Percentiles rank a stretch among this genome's conserved stretches.
Conservation (phyloP, 1,284 basidiomycete species). For the Phlebopus sp. region DNA sequence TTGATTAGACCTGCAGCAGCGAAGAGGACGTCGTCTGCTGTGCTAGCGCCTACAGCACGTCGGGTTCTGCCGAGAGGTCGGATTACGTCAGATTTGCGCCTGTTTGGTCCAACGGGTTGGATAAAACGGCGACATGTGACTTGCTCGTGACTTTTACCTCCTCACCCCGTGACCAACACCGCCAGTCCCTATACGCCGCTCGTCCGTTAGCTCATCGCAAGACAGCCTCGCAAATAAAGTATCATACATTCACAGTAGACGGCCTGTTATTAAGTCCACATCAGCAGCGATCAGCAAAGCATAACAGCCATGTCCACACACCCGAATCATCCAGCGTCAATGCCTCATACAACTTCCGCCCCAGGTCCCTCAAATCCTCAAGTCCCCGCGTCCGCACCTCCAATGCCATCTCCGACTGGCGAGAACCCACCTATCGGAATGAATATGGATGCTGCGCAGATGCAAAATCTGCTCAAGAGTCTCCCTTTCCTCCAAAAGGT, state of each 20-base stretch:
- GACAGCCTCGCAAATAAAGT: conserved; percentile 10
- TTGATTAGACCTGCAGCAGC: too few species aligned
- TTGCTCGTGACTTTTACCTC: conserved; percentile 34
- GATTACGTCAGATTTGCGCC: conserved; percentile 22
- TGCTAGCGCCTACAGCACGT: too few species aligned
- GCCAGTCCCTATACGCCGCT: conserved; percentile 3
- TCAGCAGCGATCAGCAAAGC: neutral
- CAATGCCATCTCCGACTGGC: conserved; percentile 8
- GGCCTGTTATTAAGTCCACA: neutral
- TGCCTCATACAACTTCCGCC: conserved; percentile 18
- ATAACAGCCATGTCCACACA: neutral
- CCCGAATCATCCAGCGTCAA: neutral
- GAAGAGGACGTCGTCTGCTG: too few species aligned
- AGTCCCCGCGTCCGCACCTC: conserved; percentile 9
- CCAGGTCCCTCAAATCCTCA: conserved; percentile 18
- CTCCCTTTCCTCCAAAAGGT: conserved; percentile 29
- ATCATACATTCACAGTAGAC: too few species aligned
- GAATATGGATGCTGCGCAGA: conserved; percentile 25
- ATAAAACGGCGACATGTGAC: conserved; percentile 35
- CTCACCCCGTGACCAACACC: conserved; percentile 35
- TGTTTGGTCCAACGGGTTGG: conserved; percentile 25
- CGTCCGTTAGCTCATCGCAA: neutral
- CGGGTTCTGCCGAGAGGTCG: neutral
- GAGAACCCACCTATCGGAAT: conserved; percentile 10
- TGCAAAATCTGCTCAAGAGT: conserved; percentile 25